phyloP scores from a whole-genome alignment of 2,329 filamentous ascomycete species.

The Microsporum canis region DNA sequence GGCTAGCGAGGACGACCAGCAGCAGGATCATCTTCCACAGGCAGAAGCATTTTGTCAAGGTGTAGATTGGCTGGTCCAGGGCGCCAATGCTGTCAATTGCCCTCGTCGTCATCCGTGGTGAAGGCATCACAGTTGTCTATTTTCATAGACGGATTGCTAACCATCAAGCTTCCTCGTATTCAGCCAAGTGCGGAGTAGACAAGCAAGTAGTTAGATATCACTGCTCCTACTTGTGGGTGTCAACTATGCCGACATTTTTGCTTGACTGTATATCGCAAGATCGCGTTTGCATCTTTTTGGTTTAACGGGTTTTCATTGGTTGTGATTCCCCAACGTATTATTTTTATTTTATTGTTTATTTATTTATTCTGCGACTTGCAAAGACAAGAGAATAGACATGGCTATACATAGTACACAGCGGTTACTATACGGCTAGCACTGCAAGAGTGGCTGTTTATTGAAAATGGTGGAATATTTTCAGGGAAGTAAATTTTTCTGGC shows the following conservation, averaged over 20 bases:
- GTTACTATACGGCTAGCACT: neutral
- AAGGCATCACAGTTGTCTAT: neutral
- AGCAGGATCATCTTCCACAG: conserved; percentile 48
- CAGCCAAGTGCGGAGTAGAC: neutral
- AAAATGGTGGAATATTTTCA: neutral
- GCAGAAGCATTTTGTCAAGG: conserved; percentile 35
- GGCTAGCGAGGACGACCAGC: conserved; percentile 38
- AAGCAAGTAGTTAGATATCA: neutral
- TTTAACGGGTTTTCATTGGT: neutral
- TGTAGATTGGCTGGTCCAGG: conserved; percentile 6
- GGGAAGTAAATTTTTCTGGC: neutral
- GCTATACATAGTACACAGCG: neutral
- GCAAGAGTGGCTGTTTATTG: neutral
- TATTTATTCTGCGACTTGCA: neutral
- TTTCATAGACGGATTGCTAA: neutral
- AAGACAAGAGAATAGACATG: neutral
- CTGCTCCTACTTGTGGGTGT: no score
- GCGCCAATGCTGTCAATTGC: neutral
- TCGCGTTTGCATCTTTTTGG: neutral
- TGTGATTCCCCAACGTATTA: neutral
- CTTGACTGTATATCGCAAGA: neutral
- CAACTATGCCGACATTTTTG: no score
- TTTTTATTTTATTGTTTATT: neutral
- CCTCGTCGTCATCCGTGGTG: neutral
- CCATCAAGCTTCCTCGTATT: neutral